Conservation (phyloP, 2,329 filamentous ascomycete genomes). For the Lachnellula hyalina region DNA sequence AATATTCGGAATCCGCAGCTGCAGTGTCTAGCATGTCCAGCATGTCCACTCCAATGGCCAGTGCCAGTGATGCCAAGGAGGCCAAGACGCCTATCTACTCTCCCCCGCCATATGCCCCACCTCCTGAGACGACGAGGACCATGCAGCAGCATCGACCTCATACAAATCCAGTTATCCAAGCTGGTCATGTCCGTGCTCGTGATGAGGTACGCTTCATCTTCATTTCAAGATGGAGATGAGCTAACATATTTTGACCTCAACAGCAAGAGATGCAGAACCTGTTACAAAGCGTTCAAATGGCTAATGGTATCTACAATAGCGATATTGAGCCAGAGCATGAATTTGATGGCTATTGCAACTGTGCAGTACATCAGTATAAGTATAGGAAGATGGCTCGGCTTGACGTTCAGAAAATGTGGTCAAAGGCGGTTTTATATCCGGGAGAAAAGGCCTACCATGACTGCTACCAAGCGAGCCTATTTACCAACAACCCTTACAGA, state of each 20-base stretch:
- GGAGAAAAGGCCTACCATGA: conserved; percentile 23
- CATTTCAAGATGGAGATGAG: not conserved
- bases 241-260: conserved; percentile 1
- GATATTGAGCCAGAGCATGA: conserved; percentile 45
- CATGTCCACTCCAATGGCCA: not conserved
- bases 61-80: not conserved
- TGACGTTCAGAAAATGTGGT: conserved; percentile 37
- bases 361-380: conserved; percentile 37
- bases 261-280: conserved; percentile 40
- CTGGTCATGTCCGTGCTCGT: conserved; percentile 33
- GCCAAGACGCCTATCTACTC: not conserved
- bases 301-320: conserved; percentile 38
- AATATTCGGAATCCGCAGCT: conserved; percentile 5
- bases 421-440: conserved; percentile 42
- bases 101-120: conserved; percentile 5
- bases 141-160: conserved; percentile 21
- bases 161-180: conserved; percentile 37
- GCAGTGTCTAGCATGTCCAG: not conserved
- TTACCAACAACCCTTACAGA: conserved; percentile 34
- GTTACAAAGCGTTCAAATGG: conserved; percentile 36
- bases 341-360: conserved; percentile 35
- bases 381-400: conserved; percentile 34
- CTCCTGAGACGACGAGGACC: not conserved
- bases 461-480: conserved; percentile 18
- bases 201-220: conserved; percentile 33